Evolutionary conservation across 2,329 filamentous ascomycete species (phyloP).

Genomic region (Cordyceps farinosa): DNA sequence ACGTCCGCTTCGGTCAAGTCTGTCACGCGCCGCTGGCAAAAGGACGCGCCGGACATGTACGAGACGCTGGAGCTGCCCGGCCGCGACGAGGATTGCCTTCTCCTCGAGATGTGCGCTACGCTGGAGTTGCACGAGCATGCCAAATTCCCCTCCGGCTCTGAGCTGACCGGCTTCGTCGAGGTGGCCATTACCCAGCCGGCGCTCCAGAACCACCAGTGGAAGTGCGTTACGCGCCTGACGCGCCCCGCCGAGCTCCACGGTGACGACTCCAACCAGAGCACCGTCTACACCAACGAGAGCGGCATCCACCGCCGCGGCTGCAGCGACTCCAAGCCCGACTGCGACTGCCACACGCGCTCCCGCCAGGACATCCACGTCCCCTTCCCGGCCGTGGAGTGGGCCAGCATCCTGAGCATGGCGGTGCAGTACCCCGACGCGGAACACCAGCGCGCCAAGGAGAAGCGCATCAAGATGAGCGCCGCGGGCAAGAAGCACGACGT

Average conservation of each 20-base stretch:
- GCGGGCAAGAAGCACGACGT: slow-evolving; percentile 32
- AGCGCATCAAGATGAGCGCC: slow-evolving; percentile 32
- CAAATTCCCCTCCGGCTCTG: slow-evolving; percentile 56
- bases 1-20: slow-evolving; percentile 55
- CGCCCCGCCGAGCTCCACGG: slow-evolving; percentile 54
- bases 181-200: slow-evolving; percentile 52
- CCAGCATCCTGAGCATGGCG: slow-evolving; percentile 54
- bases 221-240: slow-evolving; percentile 55
- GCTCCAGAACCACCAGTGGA: slow-evolving; percentile 56
- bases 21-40: slow-evolving; percentile 54
- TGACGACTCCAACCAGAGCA: slow-evolving; percentile 40
- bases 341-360: slow-evolving; percentile 48
- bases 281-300: slow-evolving; percentile 46
- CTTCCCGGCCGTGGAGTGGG: slow-evolving; percentile 57
- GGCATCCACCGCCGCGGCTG: slow-evolving; percentile 53
- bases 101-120: slow-evolving; percentile 60
- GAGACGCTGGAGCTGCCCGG: slow-evolving; percentile 47
- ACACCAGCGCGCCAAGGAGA: slow-evolving; percentile 37
- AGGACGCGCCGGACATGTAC: slow-evolving; percentile 54
- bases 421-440: slow-evolving; percentile 49
- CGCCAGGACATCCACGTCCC: slow-evolving; percentile 52
- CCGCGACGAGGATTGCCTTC: slow-evolving; percentile 50
- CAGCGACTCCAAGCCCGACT: slow-evolving; percentile 43
- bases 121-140: slow-evolving; percentile 56
- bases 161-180: slow-evolving; percentile 58